Evolutionary conservation across 305 asterid genomes (phyloP).

Genomic region (Fraxinus ornus): DNA sequence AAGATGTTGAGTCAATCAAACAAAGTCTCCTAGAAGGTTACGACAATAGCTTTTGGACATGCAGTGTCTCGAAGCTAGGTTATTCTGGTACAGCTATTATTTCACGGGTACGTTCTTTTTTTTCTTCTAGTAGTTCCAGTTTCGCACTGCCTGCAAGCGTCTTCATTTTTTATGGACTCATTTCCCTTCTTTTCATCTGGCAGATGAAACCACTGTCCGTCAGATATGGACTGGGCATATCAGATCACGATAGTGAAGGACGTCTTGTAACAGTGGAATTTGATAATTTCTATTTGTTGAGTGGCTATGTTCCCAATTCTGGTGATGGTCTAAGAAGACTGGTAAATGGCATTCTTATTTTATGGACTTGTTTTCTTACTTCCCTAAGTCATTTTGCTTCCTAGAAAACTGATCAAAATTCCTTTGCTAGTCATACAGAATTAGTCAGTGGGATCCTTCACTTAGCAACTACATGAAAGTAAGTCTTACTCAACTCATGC

Average conservation of each 20-base stretch:
- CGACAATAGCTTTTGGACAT: conserved; percentile 84
- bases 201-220: conserved; percentile 87
- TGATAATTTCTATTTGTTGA: conserved; percentile 62
- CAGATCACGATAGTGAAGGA: conserved; percentile 93
- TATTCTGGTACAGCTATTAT: conserved; percentile 93
- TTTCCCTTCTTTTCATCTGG: conserved; percentile 21
- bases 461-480: conserved; percentile 86
- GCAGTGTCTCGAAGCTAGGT: conserved; percentile 86
- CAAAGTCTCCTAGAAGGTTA: conserved; percentile 69
- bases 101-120: conserved; percentile 61
- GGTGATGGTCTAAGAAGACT: conserved; percentile 89
- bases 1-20: conserved; percentile 76
- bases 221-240: conserved; percentile 78
- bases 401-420: conserved; percentile 14
- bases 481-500: conserved; percentile 29
- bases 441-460: conserved; percentile 79
- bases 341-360: conserved; percentile 41
- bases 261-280: conserved; percentile 87
- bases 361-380: background rate
- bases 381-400: background rate
- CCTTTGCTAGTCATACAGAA: conserved; percentile 68
- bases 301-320: conserved; percentile 89
- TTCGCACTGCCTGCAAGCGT: background rate
- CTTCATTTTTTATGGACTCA: background rate
- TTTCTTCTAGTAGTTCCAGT: background rate